A percentile compares a stretch with the other conserved stretches of the same genome.
These are phyloP conservation scores for Cercospora sp. DNA, from an alignment of 2,329 filamentous ascomycete genomes.

Conservation along the genomic window DNA sequence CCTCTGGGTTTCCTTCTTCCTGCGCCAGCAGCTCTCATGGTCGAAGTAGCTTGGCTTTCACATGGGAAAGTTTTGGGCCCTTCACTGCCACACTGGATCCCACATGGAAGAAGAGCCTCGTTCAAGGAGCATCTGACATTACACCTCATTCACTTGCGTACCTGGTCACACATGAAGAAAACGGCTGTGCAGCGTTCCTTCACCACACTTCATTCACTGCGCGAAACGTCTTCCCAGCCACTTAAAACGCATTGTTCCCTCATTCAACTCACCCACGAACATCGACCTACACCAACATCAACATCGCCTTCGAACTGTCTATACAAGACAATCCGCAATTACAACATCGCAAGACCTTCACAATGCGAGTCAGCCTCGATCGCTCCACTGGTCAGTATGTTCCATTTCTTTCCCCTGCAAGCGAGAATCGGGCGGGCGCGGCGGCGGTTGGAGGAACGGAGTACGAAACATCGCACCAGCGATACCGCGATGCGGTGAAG, in stretches of 20 bases:
- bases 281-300: not conserved
- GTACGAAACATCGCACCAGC: not conserved
- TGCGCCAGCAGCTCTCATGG: not conserved
- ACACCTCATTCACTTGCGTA: not conserved
- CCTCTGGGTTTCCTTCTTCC: no score
- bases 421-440: not conserved
- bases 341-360: not conserved
- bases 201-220: not conserved
- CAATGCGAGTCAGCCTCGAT: not conserved
- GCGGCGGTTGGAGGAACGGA: not conserved
- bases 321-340: not conserved
- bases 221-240: not conserved
- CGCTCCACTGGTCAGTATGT: not conserved
- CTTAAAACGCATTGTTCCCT: not conserved
- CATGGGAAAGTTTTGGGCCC: not conserved
- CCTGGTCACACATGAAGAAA: not conserved
- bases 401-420: not conserved
- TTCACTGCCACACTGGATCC: not conserved
- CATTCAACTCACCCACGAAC: not conserved
- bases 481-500: not conserved
- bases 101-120: not conserved
- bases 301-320: conserved; percentile 10
- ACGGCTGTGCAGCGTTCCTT: not conserved
- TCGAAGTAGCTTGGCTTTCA: not conserved
- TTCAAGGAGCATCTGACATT: not conserved